These are phyloP conservation scores for Vanilla planifolia DNA, from an alignment of 106 monocot genomes.

Conservation along the genomic window DNA sequence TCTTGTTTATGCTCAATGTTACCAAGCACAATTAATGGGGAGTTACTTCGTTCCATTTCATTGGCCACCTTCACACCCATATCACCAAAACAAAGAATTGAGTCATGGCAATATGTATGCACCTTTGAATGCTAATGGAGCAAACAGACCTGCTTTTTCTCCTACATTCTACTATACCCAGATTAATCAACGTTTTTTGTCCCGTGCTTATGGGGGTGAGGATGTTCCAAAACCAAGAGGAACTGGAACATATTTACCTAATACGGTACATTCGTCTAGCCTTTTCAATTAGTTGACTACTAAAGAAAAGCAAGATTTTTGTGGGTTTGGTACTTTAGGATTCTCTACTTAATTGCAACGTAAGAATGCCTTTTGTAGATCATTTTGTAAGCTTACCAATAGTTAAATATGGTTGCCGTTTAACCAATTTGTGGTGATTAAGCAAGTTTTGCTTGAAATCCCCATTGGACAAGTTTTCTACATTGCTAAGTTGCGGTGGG, in stretches of 20 bases:
- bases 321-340: not conserved
- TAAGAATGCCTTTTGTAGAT: not conserved
- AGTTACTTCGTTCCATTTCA: slow-evolving; percentile 5
- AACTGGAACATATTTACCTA: slow-evolving; percentile 75
- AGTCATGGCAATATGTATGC: slow-evolving; percentile 18
- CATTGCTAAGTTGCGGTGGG: not conserved
- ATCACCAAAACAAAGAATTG: slow-evolving; percentile 24
- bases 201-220: slow-evolving; percentile 27
- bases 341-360: not conserved
- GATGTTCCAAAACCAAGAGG: slow-evolving; percentile 49
- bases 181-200: slow-evolving; percentile 14
- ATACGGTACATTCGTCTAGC: slow-evolving; percentile 38
- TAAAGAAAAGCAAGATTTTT: no score
- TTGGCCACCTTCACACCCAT: slow-evolving; percentile 16
- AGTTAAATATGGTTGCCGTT: no score
- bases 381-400: no score
- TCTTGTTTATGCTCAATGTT: slow-evolving; percentile 42
- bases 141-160: slow-evolving; percentile 33
- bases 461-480: not conserved
- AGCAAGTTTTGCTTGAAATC: not conserved
- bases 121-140: slow-evolving; percentile 33
- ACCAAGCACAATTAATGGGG: slow-evolving; percentile 18
- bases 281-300: not conserved
- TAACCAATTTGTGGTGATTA: not conserved
- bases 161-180: slow-evolving; percentile 21